phyloP scores from a whole-genome alignment of 1,284 basidiomycete genomes.

The Veloporphyrellus conicus region DNA sequence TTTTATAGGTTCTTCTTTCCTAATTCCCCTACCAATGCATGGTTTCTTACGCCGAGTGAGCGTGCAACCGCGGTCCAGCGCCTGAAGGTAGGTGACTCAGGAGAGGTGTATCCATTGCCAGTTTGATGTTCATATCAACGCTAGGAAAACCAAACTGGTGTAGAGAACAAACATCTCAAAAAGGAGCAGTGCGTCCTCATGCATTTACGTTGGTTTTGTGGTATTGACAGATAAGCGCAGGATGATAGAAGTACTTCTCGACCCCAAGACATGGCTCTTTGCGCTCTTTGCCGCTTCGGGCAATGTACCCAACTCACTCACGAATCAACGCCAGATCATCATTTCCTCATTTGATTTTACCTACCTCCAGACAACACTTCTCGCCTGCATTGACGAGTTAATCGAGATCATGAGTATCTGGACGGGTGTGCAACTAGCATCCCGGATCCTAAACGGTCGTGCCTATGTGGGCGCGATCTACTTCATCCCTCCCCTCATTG shows the following conservation, averaged over 20 bases:
- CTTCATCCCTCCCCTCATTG: constrained; percentile 60
- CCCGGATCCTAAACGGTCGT: constrained; percentile 49
- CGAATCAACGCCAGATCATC: constrained; percentile 68
- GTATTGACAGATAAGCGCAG: constrained; percentile 31
- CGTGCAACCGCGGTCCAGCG: constrained; percentile 54
- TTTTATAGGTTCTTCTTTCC: constrained; percentile 60
- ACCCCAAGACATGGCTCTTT: constrained; percentile 72
- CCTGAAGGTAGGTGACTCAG: constrained; percentile 45
- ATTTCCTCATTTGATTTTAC: constrained; percentile 67
- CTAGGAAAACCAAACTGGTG: constrained; percentile 64
- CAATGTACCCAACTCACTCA: constrained; percentile 67
- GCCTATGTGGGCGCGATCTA: constrained; percentile 59
- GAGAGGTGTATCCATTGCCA: background rate
- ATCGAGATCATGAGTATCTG: constrained; percentile 61
- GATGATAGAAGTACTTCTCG: constrained; percentile 61
- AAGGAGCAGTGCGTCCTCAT: constrained; percentile 56
- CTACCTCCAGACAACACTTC: constrained; percentile 60
- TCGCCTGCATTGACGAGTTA: constrained; percentile 63
- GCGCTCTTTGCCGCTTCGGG: constrained; percentile 59
- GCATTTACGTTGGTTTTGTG: background rate
- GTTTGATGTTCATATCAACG: background rate
- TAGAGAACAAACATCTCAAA: constrained; percentile 74
- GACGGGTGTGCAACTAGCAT: constrained; percentile 52
- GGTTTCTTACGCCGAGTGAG: constrained; percentile 62
- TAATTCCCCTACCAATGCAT: constrained; percentile 64